phyloP scores from a whole-genome alignment of 495 filamentous ascomycete genomes.

The Penicillium robsamsonii region DNA sequence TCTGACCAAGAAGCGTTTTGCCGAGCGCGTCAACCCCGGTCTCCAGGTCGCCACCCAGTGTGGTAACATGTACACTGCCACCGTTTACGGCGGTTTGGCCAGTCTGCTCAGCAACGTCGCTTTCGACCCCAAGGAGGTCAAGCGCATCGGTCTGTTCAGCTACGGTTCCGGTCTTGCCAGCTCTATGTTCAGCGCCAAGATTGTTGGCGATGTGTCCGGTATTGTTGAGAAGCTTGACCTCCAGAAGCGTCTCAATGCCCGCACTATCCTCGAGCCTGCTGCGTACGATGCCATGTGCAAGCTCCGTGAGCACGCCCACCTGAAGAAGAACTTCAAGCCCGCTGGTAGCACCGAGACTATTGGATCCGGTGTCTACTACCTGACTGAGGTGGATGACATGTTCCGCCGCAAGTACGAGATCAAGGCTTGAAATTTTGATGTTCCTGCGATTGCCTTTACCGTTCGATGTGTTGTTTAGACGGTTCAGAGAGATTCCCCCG shows the following conservation, averaged over 20 bases:
- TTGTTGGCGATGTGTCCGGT: slow-evolving; percentile 71
- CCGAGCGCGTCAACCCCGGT: slow-evolving; percentile 78
- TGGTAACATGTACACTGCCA: slow-evolving; percentile 99
- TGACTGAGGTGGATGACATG: slow-evolving; percentile 88
- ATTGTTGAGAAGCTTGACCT: slow-evolving; percentile 80
- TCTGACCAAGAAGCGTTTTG: slow-evolving; percentile 93
- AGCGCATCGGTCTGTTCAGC: slow-evolving; percentile 88
- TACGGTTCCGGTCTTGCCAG: slow-evolving; percentile 92
- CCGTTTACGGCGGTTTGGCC: slow-evolving; percentile 83
- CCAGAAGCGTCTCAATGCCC: slow-evolving; percentile 66
- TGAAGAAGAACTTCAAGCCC: slow-evolving; percentile 87
- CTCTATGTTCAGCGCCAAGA: slow-evolving; percentile 83
- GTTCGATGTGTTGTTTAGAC: slow-evolving; percentile 40
- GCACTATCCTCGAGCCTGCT: slow-evolving; percentile 73
- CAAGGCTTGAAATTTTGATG: slow-evolving; percentile 64
- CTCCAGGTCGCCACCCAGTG: slow-evolving; percentile 89
- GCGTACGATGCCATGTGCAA: slow-evolving; percentile 95
- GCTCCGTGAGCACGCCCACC: slow-evolving; percentile 88
- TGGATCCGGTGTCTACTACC: slow-evolving; percentile 80
- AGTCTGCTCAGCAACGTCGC: slow-evolving; percentile 72
- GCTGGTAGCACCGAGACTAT: slow-evolving; percentile 74
- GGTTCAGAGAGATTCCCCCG: slow-evolving; percentile 44
- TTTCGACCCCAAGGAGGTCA: slow-evolving; percentile 69
- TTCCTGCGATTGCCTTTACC: slow-evolving; percentile 28
- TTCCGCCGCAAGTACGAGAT: slow-evolving; percentile 85